Base-by-base conservation (phyloP, 2,329 filamentous ascomycete genomes). In the Exophiala dermatitidis region DNA sequence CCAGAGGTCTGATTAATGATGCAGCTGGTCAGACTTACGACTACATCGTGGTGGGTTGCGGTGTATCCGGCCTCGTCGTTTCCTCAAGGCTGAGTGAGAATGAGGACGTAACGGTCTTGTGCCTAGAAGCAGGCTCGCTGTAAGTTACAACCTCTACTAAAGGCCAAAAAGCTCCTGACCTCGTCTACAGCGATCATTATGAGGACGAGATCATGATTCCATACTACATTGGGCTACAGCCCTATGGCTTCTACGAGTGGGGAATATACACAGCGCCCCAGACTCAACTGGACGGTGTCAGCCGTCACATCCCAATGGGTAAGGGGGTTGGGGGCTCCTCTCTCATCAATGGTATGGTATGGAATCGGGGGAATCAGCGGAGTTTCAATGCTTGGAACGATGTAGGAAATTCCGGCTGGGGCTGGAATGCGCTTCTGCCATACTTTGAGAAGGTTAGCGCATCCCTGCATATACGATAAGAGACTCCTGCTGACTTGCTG, bases 301-400 rank as follows among this genome's bases (percentile, higher is more conserved):
- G 54, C 26, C 58, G 60, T 19, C 50, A 52, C 36, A 56, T 65
- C 43, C 61, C 62, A 9, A 59, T 62, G 33, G 66, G 64, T n/a
- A 65, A 63, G 48, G 67, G 65, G 4, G 63, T 72, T 19, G 71
- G 72, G 9, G 71, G 72, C 3, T 65, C 66, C 9, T 70, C 66
- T 2, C 65, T 67, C 2, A 71, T 72, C 1, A 68, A 74, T 26
- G 62, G 40, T 19, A 61, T 77, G 28, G 60, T 68, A 6, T 75
- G 70, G 69, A 69, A 71, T 0, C 65, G 74, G 10, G 58, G 71
- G 1, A 65, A 66, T 3, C 61, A 63, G n/a, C 61, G 64, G 0
- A 72, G 74, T 37, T 75, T 75, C 45, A 65, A 76, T 46, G 65
- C 67, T 1, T 78, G 75, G 75, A 67, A 67, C 37, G 63, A 76